A percentile compares a stretch with the other conserved stretches of the same genome.
These are phyloP conservation scores for Theobroma cacao DNA, from an alignment of 345 rosid species.

Conservation along the genomic window DNA sequence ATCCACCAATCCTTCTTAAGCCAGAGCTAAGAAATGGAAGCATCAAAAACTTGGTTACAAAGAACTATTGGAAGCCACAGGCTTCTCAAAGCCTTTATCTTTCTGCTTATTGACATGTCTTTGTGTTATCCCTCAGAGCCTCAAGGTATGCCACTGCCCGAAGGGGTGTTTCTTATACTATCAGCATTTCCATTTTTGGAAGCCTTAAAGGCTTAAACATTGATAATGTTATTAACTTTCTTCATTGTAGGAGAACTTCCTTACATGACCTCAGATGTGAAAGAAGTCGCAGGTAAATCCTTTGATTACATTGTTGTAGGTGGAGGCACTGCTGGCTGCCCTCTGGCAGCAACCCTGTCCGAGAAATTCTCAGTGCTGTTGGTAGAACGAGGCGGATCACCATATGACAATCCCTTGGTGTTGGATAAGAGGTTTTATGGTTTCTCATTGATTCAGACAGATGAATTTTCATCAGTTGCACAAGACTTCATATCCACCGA, in stretches of 20 bases:
- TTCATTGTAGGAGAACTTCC: slow-evolving; percentile 45
- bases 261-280: slow-evolving; percentile 53
- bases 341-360: slow-evolving; percentile 65
- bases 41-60: slow-evolving; percentile 3
- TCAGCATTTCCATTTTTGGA: not conserved
- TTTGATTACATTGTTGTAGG: slow-evolving; percentile 70
- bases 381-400: slow-evolving; percentile 67
- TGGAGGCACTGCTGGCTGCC: slow-evolving; percentile 74
- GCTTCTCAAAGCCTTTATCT: slow-evolving; percentile 20
- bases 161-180: not conserved
- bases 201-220: not conserved
- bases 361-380: slow-evolving; percentile 58
- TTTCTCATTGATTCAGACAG: slow-evolving; percentile 48
- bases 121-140: slow-evolving; percentile 13
- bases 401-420: slow-evolving; percentile 54
- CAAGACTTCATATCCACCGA: slow-evolving; percentile 59
- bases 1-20: not conserved
- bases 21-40: not conserved
- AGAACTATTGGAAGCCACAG: not conserved
- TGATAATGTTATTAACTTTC: not conserved
- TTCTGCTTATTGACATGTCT: slow-evolving; percentile 12
- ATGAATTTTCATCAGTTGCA: slow-evolving; percentile 56
- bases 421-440: slow-evolving; percentile 44
- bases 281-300: slow-evolving; percentile 58
- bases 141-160: slow-evolving; percentile 31